Percentiles rank a stretch among this genome's conserved stretches.
Conservation (phyloP, 139 green algal genomes). For the Chlorella sp. region DNA sequence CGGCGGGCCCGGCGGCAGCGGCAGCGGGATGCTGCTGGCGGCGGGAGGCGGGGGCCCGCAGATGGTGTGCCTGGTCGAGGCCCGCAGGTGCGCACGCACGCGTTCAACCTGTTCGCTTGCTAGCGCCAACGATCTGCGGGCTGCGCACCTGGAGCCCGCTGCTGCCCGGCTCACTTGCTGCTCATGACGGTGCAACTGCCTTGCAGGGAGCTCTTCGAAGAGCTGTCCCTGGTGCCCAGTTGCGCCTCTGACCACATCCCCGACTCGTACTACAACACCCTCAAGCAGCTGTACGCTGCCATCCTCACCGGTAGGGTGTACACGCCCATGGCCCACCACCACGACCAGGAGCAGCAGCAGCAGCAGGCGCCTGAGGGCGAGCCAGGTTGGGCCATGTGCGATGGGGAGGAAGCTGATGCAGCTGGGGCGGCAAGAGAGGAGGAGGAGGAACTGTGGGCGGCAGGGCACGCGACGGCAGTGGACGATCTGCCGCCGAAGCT, state of each 20-base stretch:
- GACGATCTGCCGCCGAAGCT: no score
- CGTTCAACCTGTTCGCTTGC: background rate
- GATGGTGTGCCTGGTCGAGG: background rate
- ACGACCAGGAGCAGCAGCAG: no score
- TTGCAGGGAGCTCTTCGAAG: conserved; percentile 2
- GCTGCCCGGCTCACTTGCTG: background rate
- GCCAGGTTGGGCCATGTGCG: no score
- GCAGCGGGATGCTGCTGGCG: background rate
- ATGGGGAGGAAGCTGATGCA: no score
- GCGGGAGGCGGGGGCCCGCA: background rate
- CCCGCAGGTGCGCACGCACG: background rate
- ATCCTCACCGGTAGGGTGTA: background rate
- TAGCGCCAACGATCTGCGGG: no score
- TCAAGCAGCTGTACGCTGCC: background rate
- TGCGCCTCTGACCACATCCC: conserved; percentile 10
- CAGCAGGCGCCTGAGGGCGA: no score
- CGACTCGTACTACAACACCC: background rate
- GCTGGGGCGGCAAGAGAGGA: no score
- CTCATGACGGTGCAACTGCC: background rate
- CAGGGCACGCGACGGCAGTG: no score
- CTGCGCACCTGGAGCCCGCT: background rate
- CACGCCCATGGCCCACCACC: background rate
- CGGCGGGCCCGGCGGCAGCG: background rate
- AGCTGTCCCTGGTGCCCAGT: conserved; percentile 7
- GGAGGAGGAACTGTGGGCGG: no score